Conservation (phyloP, 108 stramenopile species). For the Nitzschia palea region DNA sequence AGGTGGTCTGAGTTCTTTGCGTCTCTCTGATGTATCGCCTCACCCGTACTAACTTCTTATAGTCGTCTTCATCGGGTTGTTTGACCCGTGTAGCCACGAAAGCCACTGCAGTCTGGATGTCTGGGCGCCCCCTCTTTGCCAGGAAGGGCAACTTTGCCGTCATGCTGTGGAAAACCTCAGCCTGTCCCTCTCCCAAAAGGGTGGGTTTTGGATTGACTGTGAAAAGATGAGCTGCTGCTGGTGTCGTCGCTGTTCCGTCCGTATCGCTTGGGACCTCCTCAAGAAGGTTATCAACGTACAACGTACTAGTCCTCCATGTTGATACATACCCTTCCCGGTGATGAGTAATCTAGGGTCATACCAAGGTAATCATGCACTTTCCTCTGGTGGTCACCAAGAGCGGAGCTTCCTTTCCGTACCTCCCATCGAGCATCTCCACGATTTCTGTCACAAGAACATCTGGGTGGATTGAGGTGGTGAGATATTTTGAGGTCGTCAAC, state of each 20-base stretch:
- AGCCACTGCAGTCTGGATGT: neutral
- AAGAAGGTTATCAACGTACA: constrained; percentile 18
- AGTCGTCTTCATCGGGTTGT: neutral
- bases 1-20: constrained; percentile 1
- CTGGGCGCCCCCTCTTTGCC: neutral
- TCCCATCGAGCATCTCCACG: neutral
- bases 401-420: constrained; percentile 21
- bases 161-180: neutral
- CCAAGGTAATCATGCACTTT: neutral
- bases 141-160: neutral
- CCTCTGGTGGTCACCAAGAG: constrained; percentile 1
- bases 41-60: neutral
- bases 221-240: constrained; percentile 21
- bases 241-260: neutral
- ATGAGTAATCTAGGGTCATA: constrained; percentile 23
- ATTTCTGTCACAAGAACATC: constrained; percentile 17
- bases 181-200: neutral
- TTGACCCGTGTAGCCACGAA: neutral
- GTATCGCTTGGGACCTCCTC: constrained; percentile 12
- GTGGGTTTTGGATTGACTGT: constrained; percentile 1
- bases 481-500: constrained; percentile 43
- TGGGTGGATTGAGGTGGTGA: constrained; percentile 19
- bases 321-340: constrained; percentile 16
- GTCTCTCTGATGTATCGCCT: constrained; percentile 31
- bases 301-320: constrained; percentile 27